A percentile compares a stretch with the other conserved stretches of the same genome.
These are phyloP conservation scores for Myxozyma lipomycoides DNA, from an alignment of 805 yeast genomes.

Conservation along the genomic window DNA sequence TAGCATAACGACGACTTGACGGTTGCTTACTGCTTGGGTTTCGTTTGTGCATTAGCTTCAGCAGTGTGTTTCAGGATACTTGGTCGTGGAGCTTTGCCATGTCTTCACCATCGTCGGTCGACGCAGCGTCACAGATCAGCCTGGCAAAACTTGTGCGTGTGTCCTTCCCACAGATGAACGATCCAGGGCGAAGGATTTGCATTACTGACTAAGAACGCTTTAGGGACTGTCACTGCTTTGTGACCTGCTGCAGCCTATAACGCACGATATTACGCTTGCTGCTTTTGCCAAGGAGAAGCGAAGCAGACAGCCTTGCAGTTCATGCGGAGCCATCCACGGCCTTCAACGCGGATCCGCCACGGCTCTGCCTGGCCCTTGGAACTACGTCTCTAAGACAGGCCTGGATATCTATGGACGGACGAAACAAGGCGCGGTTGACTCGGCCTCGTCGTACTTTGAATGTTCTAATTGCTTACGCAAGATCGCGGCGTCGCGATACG, in stretches of 20 bases:
- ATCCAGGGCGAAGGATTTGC: neutral
- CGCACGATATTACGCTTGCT: slow-evolving; percentile 23
- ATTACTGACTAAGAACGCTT: neutral
- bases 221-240: slow-evolving; percentile 25
- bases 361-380: slow-evolving; percentile 4
- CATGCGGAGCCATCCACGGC: slow-evolving; percentile 26
- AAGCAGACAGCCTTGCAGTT: slow-evolving; percentile 24
- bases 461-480: slow-evolving; percentile 82
- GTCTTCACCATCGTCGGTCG: neutral
- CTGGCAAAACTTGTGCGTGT: neutral
- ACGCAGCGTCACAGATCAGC: neutral
- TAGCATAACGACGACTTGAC: no score
- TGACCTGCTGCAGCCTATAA: slow-evolving; percentile 26
- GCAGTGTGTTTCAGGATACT: no score
- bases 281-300: slow-evolving; percentile 27
- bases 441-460: slow-evolving; percentile 49
- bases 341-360: slow-evolving; percentile 5
- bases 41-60: no score
- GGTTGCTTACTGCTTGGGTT: no score
- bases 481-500: slow-evolving; percentile 87
- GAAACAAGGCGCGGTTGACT: slow-evolving; percentile 45
- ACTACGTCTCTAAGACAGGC: slow-evolving; percentile 33
- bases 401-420: slow-evolving; percentile 43
- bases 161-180: neutral
- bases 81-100: no score